Evolutionary conservation across 2,329 filamentous ascomycete genomes (phyloP).

Genomic region (Sclerotinia trifoliorum): DNA sequence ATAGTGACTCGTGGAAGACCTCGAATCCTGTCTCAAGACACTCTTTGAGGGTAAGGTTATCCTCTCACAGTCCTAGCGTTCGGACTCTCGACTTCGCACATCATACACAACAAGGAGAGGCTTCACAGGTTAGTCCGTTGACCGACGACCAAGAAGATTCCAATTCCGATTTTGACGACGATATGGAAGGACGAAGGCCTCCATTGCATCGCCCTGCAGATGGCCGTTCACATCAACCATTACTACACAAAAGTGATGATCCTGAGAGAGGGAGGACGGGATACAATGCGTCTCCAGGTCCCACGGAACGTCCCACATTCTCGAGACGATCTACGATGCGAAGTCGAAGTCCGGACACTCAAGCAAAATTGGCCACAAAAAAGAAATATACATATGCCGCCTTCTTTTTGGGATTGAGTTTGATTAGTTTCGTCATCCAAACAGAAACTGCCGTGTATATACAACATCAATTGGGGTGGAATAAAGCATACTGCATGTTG

Average conservation of each 20-base stretch:
- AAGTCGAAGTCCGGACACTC: slow-evolving; percentile 70
- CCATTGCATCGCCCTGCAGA: slow-evolving; percentile 41
- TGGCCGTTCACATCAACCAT: slow-evolving; percentile 43
- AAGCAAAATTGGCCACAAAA: slow-evolving; percentile 64
- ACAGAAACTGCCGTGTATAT: slow-evolving; percentile 96
- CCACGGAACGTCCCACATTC: slow-evolving; percentile 39
- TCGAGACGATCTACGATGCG: slow-evolving; percentile 67
- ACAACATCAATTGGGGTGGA: slow-evolving; percentile 86
- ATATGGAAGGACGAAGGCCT: slow-evolving; percentile 43
- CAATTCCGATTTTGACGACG: slow-evolving; percentile 31
- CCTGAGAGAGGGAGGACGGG: slow-evolving; percentile 38
- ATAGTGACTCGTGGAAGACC: slow-evolving; percentile 29
- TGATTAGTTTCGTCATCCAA: slow-evolving; percentile 88
- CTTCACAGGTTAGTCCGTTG: slow-evolving; percentile 14
- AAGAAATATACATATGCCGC: slow-evolving; percentile 85
- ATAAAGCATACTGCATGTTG: slow-evolving; percentile 99
- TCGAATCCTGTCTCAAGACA: slow-evolving; percentile 32
- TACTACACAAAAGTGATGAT: slow-evolving; percentile 37
- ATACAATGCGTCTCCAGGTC: slow-evolving; percentile 35
- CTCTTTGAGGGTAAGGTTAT: slow-evolving; percentile 23
- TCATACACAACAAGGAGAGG: slow-evolving; percentile 24
- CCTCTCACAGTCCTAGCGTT: slow-evolving; percentile 26
- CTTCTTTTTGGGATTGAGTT: slow-evolving; percentile 76
- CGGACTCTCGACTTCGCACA: slow-evolving; percentile 27
- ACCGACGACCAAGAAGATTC: slow-evolving; percentile 32